A percentile compares a stretch with the other conserved stretches of the same genome.
Conservation (phyloP, 106 monocot species). For the Phalaenopsis aphrodite region DNA sequence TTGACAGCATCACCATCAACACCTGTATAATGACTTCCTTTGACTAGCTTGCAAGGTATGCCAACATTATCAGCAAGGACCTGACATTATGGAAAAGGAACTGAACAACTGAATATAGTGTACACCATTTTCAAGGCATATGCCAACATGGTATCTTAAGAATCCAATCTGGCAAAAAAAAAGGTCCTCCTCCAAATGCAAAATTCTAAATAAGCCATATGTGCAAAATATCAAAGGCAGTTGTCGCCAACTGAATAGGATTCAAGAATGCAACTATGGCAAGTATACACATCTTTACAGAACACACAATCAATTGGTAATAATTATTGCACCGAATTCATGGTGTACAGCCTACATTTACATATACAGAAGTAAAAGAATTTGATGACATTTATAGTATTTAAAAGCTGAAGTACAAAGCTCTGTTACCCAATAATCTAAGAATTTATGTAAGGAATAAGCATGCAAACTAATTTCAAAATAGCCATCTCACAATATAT, state of each 20-base stretch:
- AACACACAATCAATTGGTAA: background rate
- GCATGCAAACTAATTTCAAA: background rate
- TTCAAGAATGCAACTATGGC: background rate
- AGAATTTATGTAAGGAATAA: background rate
- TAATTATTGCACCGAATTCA: background rate
- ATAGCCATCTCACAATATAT: background rate
- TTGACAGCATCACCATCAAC: conserved; percentile 92
- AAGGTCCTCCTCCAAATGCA: background rate
- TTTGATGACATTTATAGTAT: background rate
- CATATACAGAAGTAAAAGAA: background rate
- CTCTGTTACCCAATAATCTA: background rate
- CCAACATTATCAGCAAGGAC: conserved; percentile 91
- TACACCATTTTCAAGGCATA: background rate
- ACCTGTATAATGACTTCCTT: conserved; percentile 97
- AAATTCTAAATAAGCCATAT: background rate
- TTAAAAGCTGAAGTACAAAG: background rate
- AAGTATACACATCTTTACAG: background rate
- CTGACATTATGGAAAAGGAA: conserved; percentile 30
- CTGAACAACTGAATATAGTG: background rate
- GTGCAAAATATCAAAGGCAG: background rate
- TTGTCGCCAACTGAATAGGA: background rate
- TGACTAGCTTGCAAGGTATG: conserved; percentile 85
- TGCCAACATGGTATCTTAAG: background rate
- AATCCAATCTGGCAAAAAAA: background rate
- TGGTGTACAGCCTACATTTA: background rate